Evolutionary conservation across 495 filamentous ascomycete species (phyloP).

Genomic region (Paragyromitra xinjiangensis): DNA sequence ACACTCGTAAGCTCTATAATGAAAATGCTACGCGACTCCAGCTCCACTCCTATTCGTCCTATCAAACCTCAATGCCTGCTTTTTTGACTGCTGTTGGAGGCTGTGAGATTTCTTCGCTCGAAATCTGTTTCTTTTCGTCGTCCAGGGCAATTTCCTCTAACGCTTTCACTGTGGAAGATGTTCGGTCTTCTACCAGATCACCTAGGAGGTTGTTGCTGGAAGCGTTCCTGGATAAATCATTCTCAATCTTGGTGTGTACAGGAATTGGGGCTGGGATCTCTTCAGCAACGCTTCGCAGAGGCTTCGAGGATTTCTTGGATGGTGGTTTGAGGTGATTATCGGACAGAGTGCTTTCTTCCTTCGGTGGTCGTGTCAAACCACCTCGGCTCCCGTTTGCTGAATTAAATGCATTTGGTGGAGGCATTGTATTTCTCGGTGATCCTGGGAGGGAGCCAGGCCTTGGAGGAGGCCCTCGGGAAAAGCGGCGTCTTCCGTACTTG

Average conservation of each 20-base stretch:
- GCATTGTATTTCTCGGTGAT: constrained; percentile 50
- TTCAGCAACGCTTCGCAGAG: constrained; percentile 55
- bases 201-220: constrained; percentile 51
- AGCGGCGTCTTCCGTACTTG: constrained; percentile 76
- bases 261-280: constrained; percentile 48
- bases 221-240: constrained; percentile 21
- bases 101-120: constrained; percentile 47
- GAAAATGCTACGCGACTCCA: constrained; percentile 36
- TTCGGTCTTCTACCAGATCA: constrained; percentile 51
- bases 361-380: constrained; percentile 51
- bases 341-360: constrained; percentile 48
- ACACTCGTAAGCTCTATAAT: constrained; percentile 49
- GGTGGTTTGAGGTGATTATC: constrained; percentile 56
- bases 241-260: constrained; percentile 47
- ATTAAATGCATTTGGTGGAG: constrained; percentile 43
- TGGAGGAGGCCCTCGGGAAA: constrained; percentile 38
- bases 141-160: constrained; percentile 51
- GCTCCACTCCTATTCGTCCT: constrained; percentile 25
- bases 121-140: constrained; percentile 43
- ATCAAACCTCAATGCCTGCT: constrained; percentile 43
- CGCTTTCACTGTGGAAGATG: constrained; percentile 49
- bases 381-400: constrained; percentile 41
- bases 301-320: constrained; percentile 53
- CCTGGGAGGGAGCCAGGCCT: constrained; percentile 40
- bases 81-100: constrained; percentile 43